Base-by-base conservation (phyloP, 2,329 filamentous ascomycete species). In the Trichoderma sp. region DNA sequence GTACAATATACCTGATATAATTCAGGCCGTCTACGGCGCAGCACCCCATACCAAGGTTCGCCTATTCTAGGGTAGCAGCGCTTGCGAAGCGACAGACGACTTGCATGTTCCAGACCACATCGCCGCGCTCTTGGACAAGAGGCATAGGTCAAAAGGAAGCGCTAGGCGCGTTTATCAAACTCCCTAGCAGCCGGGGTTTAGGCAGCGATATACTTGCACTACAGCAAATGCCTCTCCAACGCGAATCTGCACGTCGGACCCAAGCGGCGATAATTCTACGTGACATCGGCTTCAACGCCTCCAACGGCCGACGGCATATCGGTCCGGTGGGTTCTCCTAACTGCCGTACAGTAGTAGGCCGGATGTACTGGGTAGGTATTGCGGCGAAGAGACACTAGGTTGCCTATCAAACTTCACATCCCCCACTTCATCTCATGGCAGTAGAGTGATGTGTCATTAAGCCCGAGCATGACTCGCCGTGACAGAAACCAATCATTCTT, bases 341-440 rank as follows among this genome's bases (percentile, higher is more conserved):
- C 64, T 66, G 54, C 64, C 64, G 64, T 39, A n/a, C n/a, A n/a
- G n/a, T n/a, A n/a, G n/a, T n/a, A 21, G 63, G 28, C 39, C 46
- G 21, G 16, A 46, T 37, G 30, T 34, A 34, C 32, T 34, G 10
- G 32, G 52, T 43, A 66, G 32, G 52, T 43, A 66, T 66, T 39
- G 26, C 37, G 14, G 37, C 26, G 49, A 39, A 54, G 60, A 51
- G 21, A 54, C 52, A 49, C 63, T 66, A 66, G 37, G 24, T 32
- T 55, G 63, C 49, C 51, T 46, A 58, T 65, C 61, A 58, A 58
- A 49, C 63, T 34, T 43, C n/a, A 51, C n/a, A 56, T 65, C 61
- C 61, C 61, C 61, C 63, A 66, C 63, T 59, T 66, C 54, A 66
- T 66, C 54, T 66, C 54, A 32, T 51, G 64, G 52, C 37, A 66